These are phyloP conservation scores for Bretziella fagacearum DNA, from an alignment of 2,329 filamentous ascomycete genomes.

Conservation along the genomic window DNA sequence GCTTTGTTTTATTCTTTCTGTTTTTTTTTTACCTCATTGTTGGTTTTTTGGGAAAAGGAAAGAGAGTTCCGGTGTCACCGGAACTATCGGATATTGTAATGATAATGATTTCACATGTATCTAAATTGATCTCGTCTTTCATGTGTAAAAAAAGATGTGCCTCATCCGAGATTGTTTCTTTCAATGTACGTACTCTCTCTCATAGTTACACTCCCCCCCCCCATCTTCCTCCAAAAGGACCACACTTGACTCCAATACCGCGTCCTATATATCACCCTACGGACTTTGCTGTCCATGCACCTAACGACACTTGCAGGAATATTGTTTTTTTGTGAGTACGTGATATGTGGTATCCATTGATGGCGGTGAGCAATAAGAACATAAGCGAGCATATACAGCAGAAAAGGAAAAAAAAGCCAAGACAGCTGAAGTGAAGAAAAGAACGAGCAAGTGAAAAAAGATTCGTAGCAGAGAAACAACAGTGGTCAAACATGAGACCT, in stretches of 20 bases:
- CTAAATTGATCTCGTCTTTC: no score
- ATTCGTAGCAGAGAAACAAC: no score
- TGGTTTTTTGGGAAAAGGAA: not conserved
- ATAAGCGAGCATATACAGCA: not conserved
- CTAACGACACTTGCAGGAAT: not conserved
- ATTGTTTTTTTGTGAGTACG: not conserved
- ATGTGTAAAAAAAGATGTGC: no score
- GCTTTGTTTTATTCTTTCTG: not conserved
- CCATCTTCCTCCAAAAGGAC: no score
- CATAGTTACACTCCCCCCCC: not conserved
- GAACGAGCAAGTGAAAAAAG: no score
- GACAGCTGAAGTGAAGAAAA: no score
- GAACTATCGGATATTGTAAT: no score
- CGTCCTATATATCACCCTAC: not conserved
- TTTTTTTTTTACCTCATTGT: not conserved
- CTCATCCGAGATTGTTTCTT: no score
- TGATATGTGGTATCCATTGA: slow-evolving; percentile 2
- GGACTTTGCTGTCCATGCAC: not conserved
- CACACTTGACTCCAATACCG: no score
- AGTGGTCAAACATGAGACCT: not conserved
- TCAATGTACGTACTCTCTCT: no score
- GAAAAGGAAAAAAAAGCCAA: not conserved
- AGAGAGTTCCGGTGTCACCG: no score
- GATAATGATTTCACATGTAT: no score
- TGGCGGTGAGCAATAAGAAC: slow-evolving; percentile 2